phyloP scores from a whole-genome alignment of 75 land plant genomes.

The Ceratopteris richardii region DNA sequence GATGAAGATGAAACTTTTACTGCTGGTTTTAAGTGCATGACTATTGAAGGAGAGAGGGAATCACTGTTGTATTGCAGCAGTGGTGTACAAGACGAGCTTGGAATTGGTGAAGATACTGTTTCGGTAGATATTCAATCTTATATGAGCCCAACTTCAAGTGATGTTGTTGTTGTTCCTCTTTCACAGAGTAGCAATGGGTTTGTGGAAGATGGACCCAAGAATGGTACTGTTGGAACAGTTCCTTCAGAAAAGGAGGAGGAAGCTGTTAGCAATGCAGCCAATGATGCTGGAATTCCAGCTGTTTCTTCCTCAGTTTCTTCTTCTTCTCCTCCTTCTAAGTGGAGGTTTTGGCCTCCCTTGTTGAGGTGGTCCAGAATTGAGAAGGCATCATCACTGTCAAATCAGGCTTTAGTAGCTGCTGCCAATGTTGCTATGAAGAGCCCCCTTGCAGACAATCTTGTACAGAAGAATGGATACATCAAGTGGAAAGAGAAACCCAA shows the following conservation, averaged over 20 bases:
- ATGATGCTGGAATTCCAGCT: background rate
- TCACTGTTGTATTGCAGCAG: too few relatives aligned
- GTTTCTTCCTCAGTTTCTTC: background rate
- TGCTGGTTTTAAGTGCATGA: too few relatives aligned
- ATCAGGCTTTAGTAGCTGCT: constrained; percentile 60
- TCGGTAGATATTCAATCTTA: too few relatives aligned
- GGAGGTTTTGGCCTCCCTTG: constrained; percentile 90
- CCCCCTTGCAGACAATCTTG: constrained; percentile 20
- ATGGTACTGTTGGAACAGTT: background rate
- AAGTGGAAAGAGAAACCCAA: constrained; percentile 37
- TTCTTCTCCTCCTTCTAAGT: constrained; percentile 51
- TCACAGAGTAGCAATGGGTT: too few relatives aligned
- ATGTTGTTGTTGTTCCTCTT: too few relatives aligned
- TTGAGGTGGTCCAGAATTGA: constrained; percentile 52
- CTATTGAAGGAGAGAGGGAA: too few relatives aligned
- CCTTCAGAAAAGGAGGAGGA: constrained; percentile 17
- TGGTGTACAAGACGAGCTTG: too few relatives aligned
- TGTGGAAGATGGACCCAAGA: too few relatives aligned
- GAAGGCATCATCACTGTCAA: constrained; percentile 35
- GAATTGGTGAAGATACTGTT: too few relatives aligned
- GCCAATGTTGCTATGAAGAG: constrained; percentile 35
- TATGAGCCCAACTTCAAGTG: too few relatives aligned
- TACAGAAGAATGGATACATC: constrained; percentile 12
- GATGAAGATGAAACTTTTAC: too few relatives aligned
- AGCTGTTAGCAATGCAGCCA: constrained; percentile 18